Percentiles rank a stretch among this genome's conserved stretches.
Conservation (phyloP, 352 stramenopile genomes). For the Elongisporangium senticosum region DNA sequence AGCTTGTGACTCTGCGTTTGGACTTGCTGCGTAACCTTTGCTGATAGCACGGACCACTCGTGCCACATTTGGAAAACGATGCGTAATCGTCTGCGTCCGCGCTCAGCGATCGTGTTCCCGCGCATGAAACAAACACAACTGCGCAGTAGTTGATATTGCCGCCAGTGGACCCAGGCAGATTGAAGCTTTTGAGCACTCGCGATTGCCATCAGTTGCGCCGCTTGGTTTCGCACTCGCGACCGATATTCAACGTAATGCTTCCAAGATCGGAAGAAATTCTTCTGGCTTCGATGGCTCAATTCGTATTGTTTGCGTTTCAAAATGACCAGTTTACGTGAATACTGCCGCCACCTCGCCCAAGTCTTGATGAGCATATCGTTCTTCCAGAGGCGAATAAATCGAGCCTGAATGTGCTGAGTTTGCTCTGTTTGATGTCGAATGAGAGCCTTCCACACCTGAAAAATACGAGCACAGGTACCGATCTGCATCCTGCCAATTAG, state of each 20-base stretch:
- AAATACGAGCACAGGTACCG: neutral
- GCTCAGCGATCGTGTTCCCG: neutral
- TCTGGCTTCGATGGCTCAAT: neutral
- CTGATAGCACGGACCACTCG: neutral
- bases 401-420: neutral
- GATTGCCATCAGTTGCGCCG: neutral
- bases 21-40: neutral
- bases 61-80: neutral
- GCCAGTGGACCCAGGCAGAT: neutral
- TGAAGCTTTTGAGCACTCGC: neutral
- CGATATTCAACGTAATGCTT: neutral
- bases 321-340: neutral
- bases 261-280: neutral
- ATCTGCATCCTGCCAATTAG: neutral
- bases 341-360: neutral
- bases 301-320: neutral
- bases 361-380: neutral
- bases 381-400: neutral
- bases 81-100: neutral
- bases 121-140: neutral
- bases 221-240: neutral
- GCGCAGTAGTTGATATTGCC: neutral
- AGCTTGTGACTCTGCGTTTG: neutral
- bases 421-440: neutral
- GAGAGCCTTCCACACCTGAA: neutral